Percentiles rank a stretch among this genome's conserved stretches.
Conservation (phyloP, 2,329 filamentous ascomycete genomes). For the Ceratocystis harringtonii region DNA sequence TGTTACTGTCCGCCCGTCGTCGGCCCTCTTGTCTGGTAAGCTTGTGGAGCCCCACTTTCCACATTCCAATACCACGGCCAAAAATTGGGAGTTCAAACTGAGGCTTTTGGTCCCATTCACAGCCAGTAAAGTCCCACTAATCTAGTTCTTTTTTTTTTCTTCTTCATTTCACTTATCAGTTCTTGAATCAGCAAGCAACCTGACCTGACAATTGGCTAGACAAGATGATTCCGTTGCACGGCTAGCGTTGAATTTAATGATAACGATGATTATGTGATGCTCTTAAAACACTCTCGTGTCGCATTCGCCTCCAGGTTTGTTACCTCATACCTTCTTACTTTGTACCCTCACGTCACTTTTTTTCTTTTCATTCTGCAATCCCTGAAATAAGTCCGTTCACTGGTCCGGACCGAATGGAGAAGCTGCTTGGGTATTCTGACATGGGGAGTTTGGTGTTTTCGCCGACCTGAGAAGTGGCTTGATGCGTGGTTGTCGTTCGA, state of each 20-base stretch:
- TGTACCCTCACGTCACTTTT: neutral
- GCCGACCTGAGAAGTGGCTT: neutral
- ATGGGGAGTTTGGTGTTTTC: neutral
- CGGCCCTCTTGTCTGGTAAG: neutral
- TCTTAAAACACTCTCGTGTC: neutral
- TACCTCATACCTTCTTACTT: neutral
- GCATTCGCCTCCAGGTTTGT: neutral
- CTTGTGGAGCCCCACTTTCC: neutral
- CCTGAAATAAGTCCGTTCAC: conserved; percentile 3
- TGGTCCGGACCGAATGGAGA: conserved; percentile 1
- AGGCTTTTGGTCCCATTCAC: neutral
- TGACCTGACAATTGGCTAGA: neutral
- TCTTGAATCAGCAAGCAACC: neutral
- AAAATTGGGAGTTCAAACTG: neutral
- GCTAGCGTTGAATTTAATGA: no score
- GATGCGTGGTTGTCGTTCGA: neutral
- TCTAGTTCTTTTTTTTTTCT: no score
- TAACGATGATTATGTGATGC: neutral
- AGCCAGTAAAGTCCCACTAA: neutral
- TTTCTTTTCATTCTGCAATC: neutral
- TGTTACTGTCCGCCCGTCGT: neutral
- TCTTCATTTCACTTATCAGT: neutral
- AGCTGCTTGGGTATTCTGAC: neutral
- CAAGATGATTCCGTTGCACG: no score
- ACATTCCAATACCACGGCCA: neutral